Base-by-base conservation (phyloP, 768 basidiomycete genomes). In the Calvatia gigantea region DNA sequence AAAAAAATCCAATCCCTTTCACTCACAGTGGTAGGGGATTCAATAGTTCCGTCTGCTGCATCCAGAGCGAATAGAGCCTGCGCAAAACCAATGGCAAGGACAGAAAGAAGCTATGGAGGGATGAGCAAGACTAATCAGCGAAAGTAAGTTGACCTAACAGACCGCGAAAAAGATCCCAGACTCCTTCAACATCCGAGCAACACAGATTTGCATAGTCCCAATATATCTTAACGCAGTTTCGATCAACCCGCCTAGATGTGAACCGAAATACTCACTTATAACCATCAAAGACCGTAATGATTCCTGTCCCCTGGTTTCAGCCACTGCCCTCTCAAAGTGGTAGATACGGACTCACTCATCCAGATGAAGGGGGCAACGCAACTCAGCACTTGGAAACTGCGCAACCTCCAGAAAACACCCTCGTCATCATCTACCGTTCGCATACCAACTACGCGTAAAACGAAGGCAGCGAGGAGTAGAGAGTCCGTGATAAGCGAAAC, bases 201-300 rank as follows among this genome's bases (percentile, higher is more conserved):
- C 85, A 58, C 94, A 95, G 27, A 98, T 93, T 66, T 96, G 93
- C 86, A 97, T 86, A 0, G 89, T 94, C 6, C 94, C 94, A 43
- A 98, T 84, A 62, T 90, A 90, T 64, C 87, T 89, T 49, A 7
- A n/a, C n/a, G 31, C 44, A 47, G 17, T 45, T 56, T 50, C 44
- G 33, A 33, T 28, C 45, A 48, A 32, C 38, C 9, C 56, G 31
- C 19, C 43, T 17, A 41, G 37, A 35, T 0, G 32, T n/a, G 27
- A 48, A 35, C 23, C n/a, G 12, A 35, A 47, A 17, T n/a, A 56
- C 81, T 61, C 59, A 90, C 84, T 92, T 89, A 70, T 79, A 86
- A 6, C 89, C 87, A 64, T 91, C 89, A 59, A 92, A 91, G 8
- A 94, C 71, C 0, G 91, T 91, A 19, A 94, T 71, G 2, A 94